Base-by-base conservation (phyloP, 768 basidiomycete genomes). In the Lentinula edodes region DNA sequence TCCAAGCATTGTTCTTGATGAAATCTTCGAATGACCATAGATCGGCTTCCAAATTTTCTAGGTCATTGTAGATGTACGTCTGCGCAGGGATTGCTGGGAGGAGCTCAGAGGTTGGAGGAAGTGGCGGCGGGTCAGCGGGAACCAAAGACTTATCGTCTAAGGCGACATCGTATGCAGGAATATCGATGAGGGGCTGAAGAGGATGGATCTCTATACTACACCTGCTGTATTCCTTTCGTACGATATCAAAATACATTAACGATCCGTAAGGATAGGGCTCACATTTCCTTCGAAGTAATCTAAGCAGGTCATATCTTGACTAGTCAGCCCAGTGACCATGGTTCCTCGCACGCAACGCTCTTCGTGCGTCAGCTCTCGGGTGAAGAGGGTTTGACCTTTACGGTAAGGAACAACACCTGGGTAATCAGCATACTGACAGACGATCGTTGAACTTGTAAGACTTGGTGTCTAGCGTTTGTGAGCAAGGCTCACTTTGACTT, bases 11-110 rank as follows among this genome's bases (percentile, higher is more conserved):
- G 35, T 89, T 82, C 67, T 75, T 73, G 35, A 96, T 79, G 68
- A 97, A 97, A 3, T 86, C 82, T n/a, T 86, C 84, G 67, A 89
- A 95, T 0, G 85, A 81, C 95, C 95, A 98, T 4, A 91, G 73
- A 35, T 78, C 76, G 0, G 83, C 76, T 28, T 83, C 76, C 7
- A 98, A 75, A 6, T 71, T 63, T 0, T 66, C 64, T 6, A 82
- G 69, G 3, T 74, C 73, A 32, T 70, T 71, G 81, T 86, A 96
- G 23, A 93, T 78, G 68, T 97, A 98, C 2, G 89, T 87, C 63
- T 90, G 79, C 0, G 81, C 87, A n/a, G 77, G 67, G 0, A 86
- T 67, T 0, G 78, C 62, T 5, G 67, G 45, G 0, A 82, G 70
- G 28, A 57, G 58, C 16, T 79, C 76, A 34, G 69, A 62, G 0